These are phyloP conservation scores for Paramecium primaurelia DNA, from an alignment of 73 alveolate genomes.

Conservation along the genomic window DNA sequence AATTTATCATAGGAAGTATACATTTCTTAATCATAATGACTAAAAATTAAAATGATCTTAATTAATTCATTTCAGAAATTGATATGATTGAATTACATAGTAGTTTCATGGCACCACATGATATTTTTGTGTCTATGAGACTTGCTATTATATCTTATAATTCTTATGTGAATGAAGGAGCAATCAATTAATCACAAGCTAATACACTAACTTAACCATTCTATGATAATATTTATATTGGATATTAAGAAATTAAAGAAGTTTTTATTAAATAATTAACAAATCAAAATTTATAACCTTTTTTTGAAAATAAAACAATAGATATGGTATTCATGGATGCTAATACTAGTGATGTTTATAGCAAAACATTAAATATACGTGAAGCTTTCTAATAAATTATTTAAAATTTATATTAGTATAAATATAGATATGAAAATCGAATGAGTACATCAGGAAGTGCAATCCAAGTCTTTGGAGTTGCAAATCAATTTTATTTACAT, in stretches of 20 bases:
- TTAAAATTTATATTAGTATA: background rate
- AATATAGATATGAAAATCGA: background rate
- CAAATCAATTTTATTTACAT: background rate
- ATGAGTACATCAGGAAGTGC: background rate
- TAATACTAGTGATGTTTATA: background rate
- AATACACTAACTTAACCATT: background rate
- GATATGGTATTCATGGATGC: background rate
- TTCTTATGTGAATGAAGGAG: background rate
- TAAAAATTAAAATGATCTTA: background rate
- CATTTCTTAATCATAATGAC: background rate
- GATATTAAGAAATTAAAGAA: background rate
- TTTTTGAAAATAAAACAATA: background rate
- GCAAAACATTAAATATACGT: background rate
- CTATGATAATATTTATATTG: background rate
- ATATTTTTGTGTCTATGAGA: background rate
- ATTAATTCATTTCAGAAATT: background rate
- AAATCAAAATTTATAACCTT: background rate
- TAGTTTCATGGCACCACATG: slow-evolving; percentile 2
- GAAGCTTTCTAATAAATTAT: background rate
- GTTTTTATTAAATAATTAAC: background rate
- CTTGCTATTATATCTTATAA: background rate
- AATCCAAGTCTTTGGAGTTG: background rate
- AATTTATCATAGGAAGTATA: background rate
- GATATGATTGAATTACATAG: slow-evolving; percentile 21
- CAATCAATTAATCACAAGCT: background rate